Conservation (phyloP, 23 red algal species). For the Agarophyton chilense region DNA sequence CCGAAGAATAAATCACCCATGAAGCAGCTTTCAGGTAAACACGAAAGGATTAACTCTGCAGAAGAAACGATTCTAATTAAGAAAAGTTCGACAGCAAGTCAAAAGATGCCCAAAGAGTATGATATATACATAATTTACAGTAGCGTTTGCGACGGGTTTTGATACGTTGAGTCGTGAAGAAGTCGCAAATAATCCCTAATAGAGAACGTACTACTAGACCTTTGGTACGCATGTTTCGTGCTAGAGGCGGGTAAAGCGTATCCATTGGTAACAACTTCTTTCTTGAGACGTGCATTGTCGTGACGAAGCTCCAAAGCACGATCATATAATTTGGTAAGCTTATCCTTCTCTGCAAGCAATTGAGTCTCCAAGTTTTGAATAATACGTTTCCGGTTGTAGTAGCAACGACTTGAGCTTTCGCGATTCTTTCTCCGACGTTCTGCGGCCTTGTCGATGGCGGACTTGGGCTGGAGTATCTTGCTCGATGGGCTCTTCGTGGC, state of each 20-base stretch:
- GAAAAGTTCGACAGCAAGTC: too few species aligned
- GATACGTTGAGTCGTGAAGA: slow-evolving; percentile 11
- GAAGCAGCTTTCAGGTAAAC: too few species aligned
- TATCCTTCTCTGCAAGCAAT: slow-evolving; percentile 32
- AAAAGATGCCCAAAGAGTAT: too few species aligned
- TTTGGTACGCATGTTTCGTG: neutral
- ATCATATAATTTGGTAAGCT: slow-evolving; percentile 48
- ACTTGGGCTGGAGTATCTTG: neutral
- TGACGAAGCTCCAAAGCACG: slow-evolving; percentile 54
- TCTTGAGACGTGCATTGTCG: slow-evolving; percentile 69
- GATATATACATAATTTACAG: neutral
- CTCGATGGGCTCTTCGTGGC: neutral
- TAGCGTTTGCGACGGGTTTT: neutral
- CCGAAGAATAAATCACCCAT: too few species aligned
- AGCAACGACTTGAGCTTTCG: slow-evolving; percentile 57
- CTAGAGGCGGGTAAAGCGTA: slow-evolving; percentile 19
- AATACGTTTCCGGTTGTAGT: slow-evolving; percentile 74
- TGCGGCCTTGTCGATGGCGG: slow-evolving; percentile 57
- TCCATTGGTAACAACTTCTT: slow-evolving; percentile 62
- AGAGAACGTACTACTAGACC: neutral
- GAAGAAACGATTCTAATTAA: too few species aligned
- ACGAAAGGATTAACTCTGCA: too few species aligned
- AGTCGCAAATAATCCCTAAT: slow-evolving; percentile 19
- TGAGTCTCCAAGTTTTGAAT: slow-evolving; percentile 29
- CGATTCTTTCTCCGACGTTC: slow-evolving; percentile 63